A percentile compares a stretch with the other conserved stretches of the same genome.
Evolutionary conservation across 805 yeast species (phyloP).

Genomic region (Candida pseudoglaebosa): DNA sequence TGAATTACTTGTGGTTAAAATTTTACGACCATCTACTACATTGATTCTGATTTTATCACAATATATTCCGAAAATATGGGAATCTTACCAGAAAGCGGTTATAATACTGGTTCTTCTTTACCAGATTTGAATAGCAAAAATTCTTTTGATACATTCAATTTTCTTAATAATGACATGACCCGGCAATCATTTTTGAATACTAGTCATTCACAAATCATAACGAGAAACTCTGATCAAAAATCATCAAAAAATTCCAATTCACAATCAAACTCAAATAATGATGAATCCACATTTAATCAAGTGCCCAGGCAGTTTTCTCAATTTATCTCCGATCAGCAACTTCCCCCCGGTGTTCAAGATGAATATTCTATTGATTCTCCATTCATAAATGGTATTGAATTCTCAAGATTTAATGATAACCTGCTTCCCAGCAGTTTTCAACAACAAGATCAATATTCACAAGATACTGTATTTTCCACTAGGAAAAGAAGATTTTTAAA

Average conservation of each 20-base stretch:
- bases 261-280: neutral
- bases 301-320: constrained; percentile 40
- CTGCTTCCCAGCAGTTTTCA: neutral
- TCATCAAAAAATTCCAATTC: neutral
- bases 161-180: neutral
- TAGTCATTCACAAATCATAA: constrained; percentile 1
- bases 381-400: constrained; percentile 6
- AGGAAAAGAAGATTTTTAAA: constrained; percentile 15
- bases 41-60: too few species aligned
- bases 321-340: constrained; percentile 34
- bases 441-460: constrained; percentile 36
- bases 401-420: neutral
- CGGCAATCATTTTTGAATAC: constrained; percentile 1
- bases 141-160: constrained; percentile 1
- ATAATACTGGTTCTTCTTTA: too few species aligned
- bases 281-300: constrained; percentile 21
- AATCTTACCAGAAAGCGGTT: too few species aligned
- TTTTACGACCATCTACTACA: too few species aligned
- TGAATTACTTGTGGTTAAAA: too few species aligned
- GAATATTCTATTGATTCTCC: constrained; percentile 15
- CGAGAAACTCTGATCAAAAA: neutral
- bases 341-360: constrained; percentile 18
- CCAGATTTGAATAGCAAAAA: too few species aligned
- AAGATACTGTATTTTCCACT: constrained; percentile 44
- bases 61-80: too few species aligned